Conservation (phyloP, 1,139 yeast genomes). For the Tardiomyces blankii region DNA sequence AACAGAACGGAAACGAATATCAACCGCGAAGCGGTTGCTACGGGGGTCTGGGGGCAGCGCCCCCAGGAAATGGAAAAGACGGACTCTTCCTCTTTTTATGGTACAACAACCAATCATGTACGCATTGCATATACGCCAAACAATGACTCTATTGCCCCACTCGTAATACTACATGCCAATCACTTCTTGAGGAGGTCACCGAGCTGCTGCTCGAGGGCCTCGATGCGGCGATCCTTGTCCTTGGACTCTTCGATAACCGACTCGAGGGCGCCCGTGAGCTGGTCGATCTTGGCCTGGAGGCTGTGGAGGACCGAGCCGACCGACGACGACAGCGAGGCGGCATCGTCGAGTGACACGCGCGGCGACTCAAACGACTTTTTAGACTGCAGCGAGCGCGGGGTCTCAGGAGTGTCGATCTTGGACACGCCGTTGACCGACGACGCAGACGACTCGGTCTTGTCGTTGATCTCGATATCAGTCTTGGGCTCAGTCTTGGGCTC, state of each 20-base stretch:
- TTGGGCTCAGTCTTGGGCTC: constrained; percentile 10
- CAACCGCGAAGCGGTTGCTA: too few species aligned
- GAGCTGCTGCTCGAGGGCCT: constrained; percentile 13
- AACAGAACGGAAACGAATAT: too few species aligned
- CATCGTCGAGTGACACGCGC: background rate
- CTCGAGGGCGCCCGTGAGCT: constrained; percentile 13
- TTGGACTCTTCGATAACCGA: constrained; percentile 11
- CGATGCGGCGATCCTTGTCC: constrained; percentile 12
- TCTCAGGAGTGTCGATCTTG: background rate
- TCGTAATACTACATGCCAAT: too few species aligned
- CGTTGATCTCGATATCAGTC: constrained; percentile 6
- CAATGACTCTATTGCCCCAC: too few species aligned
- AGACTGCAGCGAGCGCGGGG: background rate
- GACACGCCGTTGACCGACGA: background rate
- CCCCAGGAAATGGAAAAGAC: too few species aligned
- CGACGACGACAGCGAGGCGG: background rate
- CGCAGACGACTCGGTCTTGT: background rate
- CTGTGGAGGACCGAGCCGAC: background rate
- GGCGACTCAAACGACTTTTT: background rate
- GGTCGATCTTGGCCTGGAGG: constrained; percentile 9
- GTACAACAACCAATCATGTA: too few species aligned
- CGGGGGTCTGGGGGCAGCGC: too few species aligned
- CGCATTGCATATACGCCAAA: too few species aligned
- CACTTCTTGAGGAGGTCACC: constrained; percentile 1
- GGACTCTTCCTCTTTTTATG: too few species aligned